Base-by-base conservation (phyloP, 2,329 filamentous ascomycete genomes). In the Xylariaceae sp. region DNA sequence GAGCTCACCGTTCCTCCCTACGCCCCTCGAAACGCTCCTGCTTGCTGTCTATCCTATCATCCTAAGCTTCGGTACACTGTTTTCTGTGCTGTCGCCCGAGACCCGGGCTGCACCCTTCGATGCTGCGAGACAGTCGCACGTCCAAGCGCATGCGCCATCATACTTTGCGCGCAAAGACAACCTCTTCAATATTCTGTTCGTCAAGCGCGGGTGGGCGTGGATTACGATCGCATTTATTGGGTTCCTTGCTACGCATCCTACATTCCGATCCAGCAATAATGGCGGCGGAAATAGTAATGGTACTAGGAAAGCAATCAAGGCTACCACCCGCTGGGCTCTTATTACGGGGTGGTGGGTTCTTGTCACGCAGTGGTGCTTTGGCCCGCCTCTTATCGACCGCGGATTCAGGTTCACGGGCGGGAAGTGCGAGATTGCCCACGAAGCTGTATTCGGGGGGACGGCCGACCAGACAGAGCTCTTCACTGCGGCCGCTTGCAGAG, bases 131-230 rank as follows among this genome's bases (percentile, higher is more conserved):
- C 88, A 92, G 67, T 81, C 87, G 10, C 87, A 90, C 72, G 72
- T 78, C 3, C 79, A 78, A 40, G 74, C 49, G 18, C 23, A 44
- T 33, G 83, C 87, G 44, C 89, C 89, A 2, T 87, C 82, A 69
- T 99, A 97, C 78, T 99, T 99, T 71, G 93, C 94, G 40, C 88
- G 88, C 64, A 99, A 99, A 75, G 82, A 85, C 71, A 99, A 99
- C 75, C 65, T 97, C 46, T 89, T 97, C 81, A 99, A 99, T 70
- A 73, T 89, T 40, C 82, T 92, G 65, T 99, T 97, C 68, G 94
- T 99, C 67, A 99, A 99, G 79, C 80, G 89, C 48, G 93, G 93
- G 57, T 99, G 94, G 94, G 82, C 87, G 43, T 99, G 94, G 94
- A 86, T 91, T 24, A 92, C 89, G 0, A 69, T 83, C 8, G 87